Percentiles rank a stretch among this genome's conserved stretches.
These are phyloP conservation scores for Xylaria sp. DNA, from an alignment of 2,329 filamentous ascomycete genomes.

Conservation along the genomic window DNA sequence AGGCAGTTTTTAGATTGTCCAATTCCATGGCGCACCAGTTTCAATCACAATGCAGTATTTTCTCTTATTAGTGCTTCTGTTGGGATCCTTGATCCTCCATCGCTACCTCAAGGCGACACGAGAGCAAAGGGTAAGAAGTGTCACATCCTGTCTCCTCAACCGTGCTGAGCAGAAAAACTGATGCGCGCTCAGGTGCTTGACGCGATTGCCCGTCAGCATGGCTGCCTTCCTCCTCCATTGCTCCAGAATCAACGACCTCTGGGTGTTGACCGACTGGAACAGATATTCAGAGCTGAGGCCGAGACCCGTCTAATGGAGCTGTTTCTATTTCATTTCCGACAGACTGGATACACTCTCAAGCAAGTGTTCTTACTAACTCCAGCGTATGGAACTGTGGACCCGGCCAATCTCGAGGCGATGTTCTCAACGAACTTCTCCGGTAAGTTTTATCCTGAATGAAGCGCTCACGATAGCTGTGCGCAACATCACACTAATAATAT, in stretches of 20 bases:
- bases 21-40: background rate
- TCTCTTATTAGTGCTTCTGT: constrained; percentile 8
- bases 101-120: constrained; percentile 22
- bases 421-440: constrained; percentile 41
- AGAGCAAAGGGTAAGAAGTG: constrained; percentile 23
- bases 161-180: background rate
- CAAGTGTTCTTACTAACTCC: constrained; percentile 34
- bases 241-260: constrained; percentile 36
- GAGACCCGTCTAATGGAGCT: constrained; percentile 37
- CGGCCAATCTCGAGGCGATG: constrained; percentile 42
- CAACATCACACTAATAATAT: background rate
- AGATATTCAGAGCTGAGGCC: constrained; percentile 37
- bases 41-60: constrained; percentile 17
- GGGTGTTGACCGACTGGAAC: constrained; percentile 37
- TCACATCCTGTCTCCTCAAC: background rate
- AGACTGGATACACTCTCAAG: constrained; percentile 38
- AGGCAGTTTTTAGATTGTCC: too few species aligned
- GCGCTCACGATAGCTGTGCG: background rate
- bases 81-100: constrained; percentile 12
- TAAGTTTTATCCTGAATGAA: constrained; percentile 9
- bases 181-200: constrained; percentile 23
- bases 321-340: constrained; percentile 38
- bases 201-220: constrained; percentile 32
- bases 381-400: constrained; percentile 42
- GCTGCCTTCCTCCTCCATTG: constrained; percentile 34